Base-by-base conservation (phyloP, 2,329 filamentous ascomycete species). In the Teratosphaeria gauchensis region DNA sequence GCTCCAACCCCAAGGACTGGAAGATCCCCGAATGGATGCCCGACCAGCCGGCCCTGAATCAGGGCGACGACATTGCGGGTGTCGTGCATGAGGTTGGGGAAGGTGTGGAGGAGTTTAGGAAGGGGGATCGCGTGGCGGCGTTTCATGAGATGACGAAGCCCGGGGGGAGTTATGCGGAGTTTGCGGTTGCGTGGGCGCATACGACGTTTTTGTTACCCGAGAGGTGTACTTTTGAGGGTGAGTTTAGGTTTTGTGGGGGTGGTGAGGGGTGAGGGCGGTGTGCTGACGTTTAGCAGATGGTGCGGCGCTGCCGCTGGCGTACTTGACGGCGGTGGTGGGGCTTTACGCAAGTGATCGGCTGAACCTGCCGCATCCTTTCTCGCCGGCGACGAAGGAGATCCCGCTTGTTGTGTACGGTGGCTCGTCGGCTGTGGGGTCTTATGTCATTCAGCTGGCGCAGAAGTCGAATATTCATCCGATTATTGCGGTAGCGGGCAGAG, bases 101-200 rank as follows among this genome's bases (percentile, higher is more conserved):
- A 48, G 74, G 79, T 42, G 82, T 85, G 1, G 77, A 71, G 58
- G 82, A 84, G 63, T 85, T 85, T 75, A 78, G 78, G 61, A 72
- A 73, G 0, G 82, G 82, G 33, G 82, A 84, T 68, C 77, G 81
- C 16, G 82, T 84, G 1, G 78, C 80, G 8, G 80, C 78, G 3
- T 82, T 83, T 72, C 77, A 80, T 62, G 69, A 73, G 61, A 84
- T 86, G 77, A 64, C 71, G 51, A 71, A 72, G 0, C 74, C 77
- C 0, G 67, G 76, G 38, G 84, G 84, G 2, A 78, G 75, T 7
- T 87, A 80, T 61, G 84, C 84, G 3, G 83, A 86, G 65, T 87
- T 86, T 63, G 80, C 82, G 2, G 71, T 86, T 11, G 78, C 79
- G 0, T 79, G 75, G 71, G 75, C 77, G 35, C 75, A 81, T 64